phyloP scores from a whole-genome alignment of 2,329 filamentous ascomycete species.

The Colletotrichum euphorbiae region DNA sequence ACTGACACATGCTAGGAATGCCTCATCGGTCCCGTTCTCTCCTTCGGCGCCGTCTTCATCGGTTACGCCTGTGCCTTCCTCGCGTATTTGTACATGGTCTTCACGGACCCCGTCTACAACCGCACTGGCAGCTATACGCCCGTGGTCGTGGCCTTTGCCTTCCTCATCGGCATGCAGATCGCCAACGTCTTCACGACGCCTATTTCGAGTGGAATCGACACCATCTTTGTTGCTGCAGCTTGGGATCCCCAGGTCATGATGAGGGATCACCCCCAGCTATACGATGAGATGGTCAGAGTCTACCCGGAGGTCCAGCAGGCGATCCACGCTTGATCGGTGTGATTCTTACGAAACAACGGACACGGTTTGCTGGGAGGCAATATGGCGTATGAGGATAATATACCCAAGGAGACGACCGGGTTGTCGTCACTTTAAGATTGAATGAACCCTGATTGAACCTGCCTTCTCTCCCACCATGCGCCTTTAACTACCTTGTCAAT shows the following conservation, averaged over 20 bases:
- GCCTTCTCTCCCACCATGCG: too few species aligned
- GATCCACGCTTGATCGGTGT: conserved; percentile 68
- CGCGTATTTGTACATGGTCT: conserved; percentile 87
- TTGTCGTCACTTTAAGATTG: too few species aligned
- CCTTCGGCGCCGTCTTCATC: conserved; percentile 85
- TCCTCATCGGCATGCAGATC: conserved; percentile 91
- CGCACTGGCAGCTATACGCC: conserved; percentile 73
- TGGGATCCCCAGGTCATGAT: conserved; percentile 81
- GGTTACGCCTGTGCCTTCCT: conserved; percentile 85
- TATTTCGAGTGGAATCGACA: conserved; percentile 88
- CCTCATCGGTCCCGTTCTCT: conserved; percentile 78
- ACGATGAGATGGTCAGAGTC: conserved; percentile 79
- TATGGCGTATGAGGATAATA: too few species aligned
- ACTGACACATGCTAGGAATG: conserved; percentile 66
- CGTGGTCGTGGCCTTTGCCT: conserved; percentile 85
- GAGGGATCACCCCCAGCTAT: conserved; percentile 84
- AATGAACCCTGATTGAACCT: too few species aligned
- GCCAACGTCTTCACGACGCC: conserved; percentile 91
- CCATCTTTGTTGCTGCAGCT: conserved; percentile 84
- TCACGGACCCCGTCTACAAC: conserved; percentile 86
- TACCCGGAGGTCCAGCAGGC: conserved; percentile 87
- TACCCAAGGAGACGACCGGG: too few species aligned
- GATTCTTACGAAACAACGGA: too few species aligned
- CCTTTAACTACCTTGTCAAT: too few species aligned
- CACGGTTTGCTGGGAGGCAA: too few species aligned